A percentile compares a stretch with the other conserved stretches of the same genome.
These are phyloP conservation scores for Hortiboletus flavorubellus DNA, from an alignment of 768 basidiomycete genomes.

Conservation along the genomic window DNA sequence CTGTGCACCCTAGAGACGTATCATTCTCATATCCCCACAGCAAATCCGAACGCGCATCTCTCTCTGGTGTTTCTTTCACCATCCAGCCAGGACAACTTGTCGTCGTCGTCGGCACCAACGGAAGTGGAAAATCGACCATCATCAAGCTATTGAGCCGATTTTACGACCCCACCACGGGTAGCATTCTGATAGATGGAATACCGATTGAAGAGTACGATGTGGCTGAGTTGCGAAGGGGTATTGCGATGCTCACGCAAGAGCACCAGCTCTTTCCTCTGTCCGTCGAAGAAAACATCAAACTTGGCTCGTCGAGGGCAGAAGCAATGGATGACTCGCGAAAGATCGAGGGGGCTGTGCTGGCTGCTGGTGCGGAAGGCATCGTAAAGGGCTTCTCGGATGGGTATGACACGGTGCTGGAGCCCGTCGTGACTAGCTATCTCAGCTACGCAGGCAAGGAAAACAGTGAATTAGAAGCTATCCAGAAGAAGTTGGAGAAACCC, in stretches of 20 bases:
- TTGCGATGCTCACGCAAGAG: slow-evolving; percentile 42
- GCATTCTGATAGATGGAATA: slow-evolving; percentile 38
- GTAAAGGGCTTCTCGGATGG: slow-evolving; percentile 37
- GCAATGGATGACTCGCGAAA: slow-evolving; percentile 12
- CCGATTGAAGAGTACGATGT: slow-evolving; percentile 33
- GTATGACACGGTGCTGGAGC: slow-evolving; percentile 40
- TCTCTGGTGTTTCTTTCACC: slow-evolving; percentile 28
- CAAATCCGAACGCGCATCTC: slow-evolving; percentile 18
- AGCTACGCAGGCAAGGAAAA: slow-evolving; percentile 23
- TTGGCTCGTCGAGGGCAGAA: slow-evolving; percentile 27
- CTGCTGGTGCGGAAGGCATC: slow-evolving; percentile 41
- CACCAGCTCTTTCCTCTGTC: slow-evolving; percentile 37
- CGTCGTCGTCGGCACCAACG: slow-evolving; percentile 35
- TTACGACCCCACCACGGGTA: slow-evolving; percentile 32
- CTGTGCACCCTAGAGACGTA: slow-evolving; percentile 41
- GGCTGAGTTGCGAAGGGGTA: slow-evolving; percentile 34
- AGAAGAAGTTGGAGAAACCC: slow-evolving; percentile 18
- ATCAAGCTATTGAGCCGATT: slow-evolving; percentile 40
- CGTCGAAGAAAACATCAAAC: slow-evolving; percentile 39
- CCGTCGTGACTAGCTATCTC: slow-evolving; percentile 25
- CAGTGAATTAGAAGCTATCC: slow-evolving; percentile 11
- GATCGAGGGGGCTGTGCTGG: slow-evolving; percentile 20
- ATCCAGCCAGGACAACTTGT: slow-evolving; percentile 33
- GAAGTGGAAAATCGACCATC: slow-evolving; percentile 36
- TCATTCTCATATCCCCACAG: slow-evolving; percentile 51